Percentiles rank a stretch among this genome's conserved stretches.
These are phyloP conservation scores for Papiliotrema laurentii DNA, from an alignment of 1,284 basidiomycete genomes.

Conservation along the genomic window DNA sequence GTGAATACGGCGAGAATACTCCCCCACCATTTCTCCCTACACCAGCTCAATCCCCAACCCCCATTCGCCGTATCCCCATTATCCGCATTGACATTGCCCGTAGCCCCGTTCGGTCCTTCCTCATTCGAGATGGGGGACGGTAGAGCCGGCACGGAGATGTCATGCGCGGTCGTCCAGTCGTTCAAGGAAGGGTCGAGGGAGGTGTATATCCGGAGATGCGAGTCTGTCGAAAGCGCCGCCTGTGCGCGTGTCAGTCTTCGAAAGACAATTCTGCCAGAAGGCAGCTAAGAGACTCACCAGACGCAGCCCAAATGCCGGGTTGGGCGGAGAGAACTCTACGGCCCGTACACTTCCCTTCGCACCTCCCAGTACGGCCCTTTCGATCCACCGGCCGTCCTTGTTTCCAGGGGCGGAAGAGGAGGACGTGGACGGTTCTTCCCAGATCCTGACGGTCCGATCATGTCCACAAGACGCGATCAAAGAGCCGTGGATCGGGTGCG, in stretches of 20 bases:
- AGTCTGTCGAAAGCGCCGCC: constrained; percentile 84
- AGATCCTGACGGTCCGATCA: constrained; percentile 82
- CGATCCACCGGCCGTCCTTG: constrained; percentile 57
- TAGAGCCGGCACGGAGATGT: constrained; percentile 65
- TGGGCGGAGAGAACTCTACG: constrained; percentile 72
- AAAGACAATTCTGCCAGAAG: not conserved
- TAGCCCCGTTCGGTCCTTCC: constrained; percentile 7
- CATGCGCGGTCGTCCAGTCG: constrained; percentile 73
- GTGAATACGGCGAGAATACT: constrained; percentile 72
- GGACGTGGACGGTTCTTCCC: constrained; percentile 60
- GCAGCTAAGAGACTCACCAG: constrained; percentile 56
- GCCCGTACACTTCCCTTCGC: constrained; percentile 75
- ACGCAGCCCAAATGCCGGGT: constrained; percentile 74
- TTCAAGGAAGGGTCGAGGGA: constrained; percentile 75
- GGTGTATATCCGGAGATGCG: constrained; percentile 79
- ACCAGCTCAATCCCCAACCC: constrained; percentile 90
- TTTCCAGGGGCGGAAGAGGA: not conserved
- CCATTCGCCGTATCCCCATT: constrained; percentile 60
- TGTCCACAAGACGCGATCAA: constrained; percentile 79
- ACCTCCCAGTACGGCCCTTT: constrained; percentile 70
- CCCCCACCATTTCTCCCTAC: constrained; percentile 89
- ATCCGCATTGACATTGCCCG: not conserved
- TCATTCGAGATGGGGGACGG: constrained; percentile 27
- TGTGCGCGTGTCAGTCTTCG: constrained; percentile 32
- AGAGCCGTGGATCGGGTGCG: constrained; percentile 81